A percentile compares a stretch with the other conserved stretches of the same genome.
phyloP scores from a whole-genome alignment of 148 eudicot genomes.

The Selenicereus undatus region DNA sequence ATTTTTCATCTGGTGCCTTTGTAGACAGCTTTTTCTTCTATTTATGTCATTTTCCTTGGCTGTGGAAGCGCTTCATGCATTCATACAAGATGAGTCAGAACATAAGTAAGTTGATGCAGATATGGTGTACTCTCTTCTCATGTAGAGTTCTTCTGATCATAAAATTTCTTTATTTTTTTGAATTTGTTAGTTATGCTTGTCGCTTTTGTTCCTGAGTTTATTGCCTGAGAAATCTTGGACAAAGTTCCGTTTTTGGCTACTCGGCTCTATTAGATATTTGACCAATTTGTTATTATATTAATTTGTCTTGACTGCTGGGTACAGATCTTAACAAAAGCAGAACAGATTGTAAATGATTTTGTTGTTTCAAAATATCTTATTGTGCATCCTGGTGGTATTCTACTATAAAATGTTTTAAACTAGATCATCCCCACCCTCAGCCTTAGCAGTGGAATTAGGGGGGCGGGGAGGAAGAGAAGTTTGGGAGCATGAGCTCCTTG shows the following conservation, averaged over 20 bases:
- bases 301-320: too few species aligned
- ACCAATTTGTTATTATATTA: too few species aligned
- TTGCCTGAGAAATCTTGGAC: too few species aligned
- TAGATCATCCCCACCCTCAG: neutral
- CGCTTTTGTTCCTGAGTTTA: too few species aligned
- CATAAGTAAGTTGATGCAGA: constrained; percentile 74
- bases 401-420: too few species aligned
- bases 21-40: constrained; percentile 98
- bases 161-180: neutral
- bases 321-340: too few species aligned
- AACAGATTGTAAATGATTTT: too few species aligned
- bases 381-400: too few species aligned
- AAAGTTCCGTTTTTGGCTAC: too few species aligned
- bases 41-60: constrained; percentile 96
- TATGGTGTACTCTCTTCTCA: neutral
- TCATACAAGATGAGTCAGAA: constrained; percentile 97
- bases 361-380: neutral
- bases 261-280: too few species aligned
- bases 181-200: neutral
- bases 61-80: constrained; percentile 97
- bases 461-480: too few species aligned
- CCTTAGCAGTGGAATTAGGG: neutral
- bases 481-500: neutral
- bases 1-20: constrained; percentile 42
- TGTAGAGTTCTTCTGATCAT: neutral